These are phyloP conservation scores for Fraxinus americana DNA, from an alignment of 257 asterid species.

Conservation along the genomic window DNA sequence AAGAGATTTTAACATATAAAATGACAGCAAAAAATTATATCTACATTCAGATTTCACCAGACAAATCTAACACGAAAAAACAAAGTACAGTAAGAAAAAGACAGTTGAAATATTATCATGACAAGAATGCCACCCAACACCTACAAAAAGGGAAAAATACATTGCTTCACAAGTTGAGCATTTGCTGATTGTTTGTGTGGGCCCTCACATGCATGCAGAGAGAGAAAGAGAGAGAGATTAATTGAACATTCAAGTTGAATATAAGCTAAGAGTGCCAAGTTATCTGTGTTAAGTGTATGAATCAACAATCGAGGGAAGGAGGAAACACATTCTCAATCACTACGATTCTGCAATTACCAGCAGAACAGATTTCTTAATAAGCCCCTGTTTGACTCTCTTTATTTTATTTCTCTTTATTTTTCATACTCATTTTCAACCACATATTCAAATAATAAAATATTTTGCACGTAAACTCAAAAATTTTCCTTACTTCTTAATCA, in stretches of 20 bases:
- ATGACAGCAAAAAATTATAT: background rate
- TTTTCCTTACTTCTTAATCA: too few species aligned
- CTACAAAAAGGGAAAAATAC: background rate
- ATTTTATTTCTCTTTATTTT: too few species aligned
- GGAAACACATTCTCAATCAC: background rate
- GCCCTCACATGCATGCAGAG: background rate
- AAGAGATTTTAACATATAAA: background rate
- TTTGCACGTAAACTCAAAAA: too few species aligned
- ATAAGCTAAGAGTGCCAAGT: background rate
- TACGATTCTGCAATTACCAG: background rate
- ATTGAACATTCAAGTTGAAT: background rate
- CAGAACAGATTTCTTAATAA: background rate
- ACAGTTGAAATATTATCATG: background rate
- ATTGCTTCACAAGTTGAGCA: background rate
- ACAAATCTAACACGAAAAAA: background rate
- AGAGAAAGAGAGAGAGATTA: background rate
- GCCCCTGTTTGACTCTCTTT: too few species aligned
- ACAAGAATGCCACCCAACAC: background rate
- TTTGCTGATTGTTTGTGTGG: background rate
- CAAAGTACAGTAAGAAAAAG: background rate
- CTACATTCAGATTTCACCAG: background rate
- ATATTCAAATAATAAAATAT: too few species aligned
- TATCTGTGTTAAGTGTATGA: background rate
- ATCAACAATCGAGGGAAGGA: background rate
- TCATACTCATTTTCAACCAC: too few species aligned